phyloP scores from a whole-genome alignment of 1,284 basidiomycete genomes.

The Tylopilus orsonianus region DNA sequence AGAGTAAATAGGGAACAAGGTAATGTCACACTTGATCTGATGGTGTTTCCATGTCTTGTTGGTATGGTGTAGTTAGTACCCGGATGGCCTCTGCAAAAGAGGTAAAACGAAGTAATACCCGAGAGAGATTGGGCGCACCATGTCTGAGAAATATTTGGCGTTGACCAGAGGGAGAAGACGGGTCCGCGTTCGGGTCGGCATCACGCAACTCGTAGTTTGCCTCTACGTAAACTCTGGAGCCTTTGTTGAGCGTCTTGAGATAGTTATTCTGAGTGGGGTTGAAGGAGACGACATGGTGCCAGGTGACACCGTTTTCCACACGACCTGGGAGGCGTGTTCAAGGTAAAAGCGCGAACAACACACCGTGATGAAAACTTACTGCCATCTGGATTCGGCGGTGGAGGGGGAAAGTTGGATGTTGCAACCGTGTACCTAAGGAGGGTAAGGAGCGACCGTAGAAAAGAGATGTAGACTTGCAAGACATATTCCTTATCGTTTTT shows the following conservation, averaged over 20 bases:
- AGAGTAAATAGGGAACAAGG: background rate
- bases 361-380: slow-evolving; percentile 40
- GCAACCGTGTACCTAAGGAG: slow-evolving; percentile 63
- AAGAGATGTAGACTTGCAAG: slow-evolving; percentile 45
- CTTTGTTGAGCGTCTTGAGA: slow-evolving; percentile 63
- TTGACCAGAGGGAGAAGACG: slow-evolving; percentile 63
- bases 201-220: slow-evolving; percentile 73
- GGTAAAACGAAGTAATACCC: slow-evolving; percentile 17
- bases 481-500: slow-evolving; percentile 77
- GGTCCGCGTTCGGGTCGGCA: slow-evolving; percentile 60
- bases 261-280: slow-evolving; percentile 53
- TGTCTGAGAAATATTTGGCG: slow-evolving; percentile 78
- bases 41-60: slow-evolving; percentile 22
- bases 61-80: slow-evolving; percentile 25
- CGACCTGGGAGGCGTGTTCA: slow-evolving; percentile 44
- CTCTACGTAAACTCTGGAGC: slow-evolving; percentile 74
- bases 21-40: slow-evolving; percentile 26
- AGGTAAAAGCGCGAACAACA: background rate
- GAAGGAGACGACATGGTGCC: slow-evolving; percentile 77
- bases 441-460: slow-evolving; percentile 1
- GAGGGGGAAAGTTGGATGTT: slow-evolving; percentile 59
- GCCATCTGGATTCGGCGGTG: slow-evolving; percentile 58
- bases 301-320: slow-evolving; percentile 55
- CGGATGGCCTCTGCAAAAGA: slow-evolving; percentile 27
- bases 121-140: slow-evolving; percentile 42